Conservation (phyloP, 73 alveolate species). For the Tetrahymena borealis region DNA sequence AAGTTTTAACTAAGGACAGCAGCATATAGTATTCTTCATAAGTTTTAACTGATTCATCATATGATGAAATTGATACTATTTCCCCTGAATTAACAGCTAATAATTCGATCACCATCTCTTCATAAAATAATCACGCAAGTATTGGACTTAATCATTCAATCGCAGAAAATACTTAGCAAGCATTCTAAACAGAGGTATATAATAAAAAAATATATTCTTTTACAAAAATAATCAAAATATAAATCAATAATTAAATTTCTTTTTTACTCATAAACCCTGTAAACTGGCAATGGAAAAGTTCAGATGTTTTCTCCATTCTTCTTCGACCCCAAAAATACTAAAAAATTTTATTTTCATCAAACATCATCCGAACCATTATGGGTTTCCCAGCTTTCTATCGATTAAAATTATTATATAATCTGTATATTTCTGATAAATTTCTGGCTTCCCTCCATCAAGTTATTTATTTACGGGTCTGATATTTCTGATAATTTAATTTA, state of each 20-base stretch:
- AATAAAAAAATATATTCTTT: background rate
- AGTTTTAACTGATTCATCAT: background rate
- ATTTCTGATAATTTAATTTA: too few relatives aligned
- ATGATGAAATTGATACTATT: background rate
- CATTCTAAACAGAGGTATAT: background rate
- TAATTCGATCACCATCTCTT: background rate
- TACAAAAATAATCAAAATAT: background rate
- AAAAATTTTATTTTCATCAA: too few relatives aligned
- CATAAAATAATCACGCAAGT: background rate
- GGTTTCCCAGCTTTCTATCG: too few relatives aligned
- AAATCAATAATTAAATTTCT: background rate
- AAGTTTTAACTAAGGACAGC: background rate
- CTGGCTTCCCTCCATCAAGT: too few relatives aligned
- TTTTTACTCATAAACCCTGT: background rate
- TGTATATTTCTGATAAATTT: too few relatives aligned
- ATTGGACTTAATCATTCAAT: background rate
- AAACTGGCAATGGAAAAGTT: too few relatives aligned
- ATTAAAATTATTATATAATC: too few relatives aligned
- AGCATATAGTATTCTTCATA: background rate
- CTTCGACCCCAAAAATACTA: too few relatives aligned
- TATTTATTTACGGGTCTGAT: too few relatives aligned
- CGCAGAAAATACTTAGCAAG: background rate
- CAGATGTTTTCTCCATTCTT: too few relatives aligned
- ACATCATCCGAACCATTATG: too few relatives aligned
- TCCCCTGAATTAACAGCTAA: background rate